Evolutionary conservation across 1,139 yeast species (phyloP).

Genomic region (Suhomyces terraborum): DNA sequence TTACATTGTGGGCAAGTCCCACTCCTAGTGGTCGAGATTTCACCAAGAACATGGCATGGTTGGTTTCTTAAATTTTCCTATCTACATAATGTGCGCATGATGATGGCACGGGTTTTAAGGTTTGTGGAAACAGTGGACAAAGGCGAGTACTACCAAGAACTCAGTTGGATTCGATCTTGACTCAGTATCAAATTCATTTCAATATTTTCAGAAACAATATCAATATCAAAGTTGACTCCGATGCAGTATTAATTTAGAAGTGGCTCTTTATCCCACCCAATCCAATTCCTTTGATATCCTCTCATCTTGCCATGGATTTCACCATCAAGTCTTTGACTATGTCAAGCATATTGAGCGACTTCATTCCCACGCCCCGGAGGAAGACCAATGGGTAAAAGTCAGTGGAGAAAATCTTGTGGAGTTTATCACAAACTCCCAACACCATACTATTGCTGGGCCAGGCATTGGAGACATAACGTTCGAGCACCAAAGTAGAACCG

Average conservation of each 20-base stretch:
- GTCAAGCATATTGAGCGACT: conserved; percentile 61
- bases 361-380: conserved; percentile 75
- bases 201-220: too few relatives aligned
- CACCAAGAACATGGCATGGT: conserved; percentile 18
- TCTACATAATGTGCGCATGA: neutral
- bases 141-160: too few relatives aligned
- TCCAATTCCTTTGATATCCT: too few relatives aligned
- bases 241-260: too few relatives aligned
- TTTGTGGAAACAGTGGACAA: too few relatives aligned
- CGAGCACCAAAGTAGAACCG: conserved; percentile 80
- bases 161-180: too few relatives aligned
- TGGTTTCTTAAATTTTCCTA: neutral
- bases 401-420: conserved; percentile 83
- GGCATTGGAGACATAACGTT: conserved; percentile 80
- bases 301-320: conserved; percentile 26
- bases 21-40: neutral
- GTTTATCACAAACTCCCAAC: conserved; percentile 87
- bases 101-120: too few relatives aligned
- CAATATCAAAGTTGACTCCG: too few relatives aligned
- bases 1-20: neutral
- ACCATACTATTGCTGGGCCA: conserved; percentile 79
- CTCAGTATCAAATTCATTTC: too few relatives aligned
- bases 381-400: conserved; percentile 74
- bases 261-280: too few relatives aligned
- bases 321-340: conserved; percentile 58